A percentile compares a stretch with the other conserved stretches of the same genome.
Conservation (phyloP, 257 asterid species). For the Solanum pinnatisectum region DNA sequence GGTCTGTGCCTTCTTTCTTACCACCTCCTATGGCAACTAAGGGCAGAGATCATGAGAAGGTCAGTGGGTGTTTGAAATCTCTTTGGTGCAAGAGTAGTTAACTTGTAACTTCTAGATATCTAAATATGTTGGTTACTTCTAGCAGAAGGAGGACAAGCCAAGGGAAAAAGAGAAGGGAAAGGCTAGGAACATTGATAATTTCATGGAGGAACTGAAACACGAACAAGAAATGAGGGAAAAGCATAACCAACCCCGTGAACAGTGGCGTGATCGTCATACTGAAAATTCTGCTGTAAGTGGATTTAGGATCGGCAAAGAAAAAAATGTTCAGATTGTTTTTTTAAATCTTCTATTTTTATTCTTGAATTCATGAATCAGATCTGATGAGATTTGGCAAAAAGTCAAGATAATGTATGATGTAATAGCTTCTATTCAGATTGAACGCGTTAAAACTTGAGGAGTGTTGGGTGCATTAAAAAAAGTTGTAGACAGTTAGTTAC, state of each 20-base stretch:
- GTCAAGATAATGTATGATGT: neutral
- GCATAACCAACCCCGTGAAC: constrained; percentile 77
- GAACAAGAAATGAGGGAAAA: constrained; percentile 89
- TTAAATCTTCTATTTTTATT: neutral
- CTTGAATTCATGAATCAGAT: neutral
- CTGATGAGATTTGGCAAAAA: neutral
- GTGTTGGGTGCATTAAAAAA: neutral
- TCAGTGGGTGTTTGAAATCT: constrained; percentile 10
- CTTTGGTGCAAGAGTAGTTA: neutral
- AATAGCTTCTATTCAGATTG: neutral
- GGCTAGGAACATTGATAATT: constrained; percentile 79
- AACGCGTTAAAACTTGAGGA: neutral
- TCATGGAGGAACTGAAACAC: constrained; percentile 93
- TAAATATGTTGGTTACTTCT: constrained; percentile 7
- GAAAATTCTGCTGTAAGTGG: constrained; percentile 56
- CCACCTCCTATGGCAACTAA: constrained; percentile 88
- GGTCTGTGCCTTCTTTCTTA: constrained; percentile 91
- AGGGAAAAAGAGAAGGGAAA: constrained; percentile 78
- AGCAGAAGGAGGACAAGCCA: constrained; percentile 61
- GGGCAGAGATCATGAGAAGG: constrained; percentile 79
- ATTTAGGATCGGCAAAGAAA: neutral
- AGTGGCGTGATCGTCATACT: constrained; percentile 60
- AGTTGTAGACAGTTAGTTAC: neutral
- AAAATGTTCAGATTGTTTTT: neutral
- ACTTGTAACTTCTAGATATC: constrained; percentile 4